These are phyloP conservation scores for Cryptosporidium sp. DNA, from an alignment of 169 alveolate species.

Conservation along the genomic window DNA sequence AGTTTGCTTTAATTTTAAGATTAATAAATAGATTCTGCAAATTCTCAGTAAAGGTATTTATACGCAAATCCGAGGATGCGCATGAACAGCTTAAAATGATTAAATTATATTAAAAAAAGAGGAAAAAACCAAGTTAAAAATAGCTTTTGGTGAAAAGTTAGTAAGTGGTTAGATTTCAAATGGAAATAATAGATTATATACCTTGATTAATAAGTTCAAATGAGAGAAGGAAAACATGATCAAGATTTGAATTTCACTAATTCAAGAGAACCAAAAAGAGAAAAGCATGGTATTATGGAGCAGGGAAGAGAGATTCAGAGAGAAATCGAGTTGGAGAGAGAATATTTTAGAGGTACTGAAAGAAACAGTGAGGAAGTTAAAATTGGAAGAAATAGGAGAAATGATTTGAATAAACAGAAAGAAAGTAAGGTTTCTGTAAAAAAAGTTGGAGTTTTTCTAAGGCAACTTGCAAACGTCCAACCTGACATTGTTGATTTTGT, in stretches of 20 bases:
- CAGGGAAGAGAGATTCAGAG: not conserved
- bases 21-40: slow-evolving; percentile 4
- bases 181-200: not conserved
- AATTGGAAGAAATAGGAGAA: not conserved
- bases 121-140: not conserved
- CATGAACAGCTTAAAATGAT: not conserved
- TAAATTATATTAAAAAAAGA: too few relatives aligned
- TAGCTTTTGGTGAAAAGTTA: not conserved
- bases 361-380: not conserved
- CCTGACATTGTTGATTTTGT: slow-evolving; percentile 73
- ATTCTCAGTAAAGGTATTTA: not conserved
- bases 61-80: slow-evolving; percentile 30
- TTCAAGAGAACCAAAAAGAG: not conserved
- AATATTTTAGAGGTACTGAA: not conserved
- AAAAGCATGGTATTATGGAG: not conserved
- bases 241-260: not conserved
- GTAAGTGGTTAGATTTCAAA: not conserved
- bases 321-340: slow-evolving; percentile 13
- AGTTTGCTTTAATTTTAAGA: not conserved
- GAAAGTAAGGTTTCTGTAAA: slow-evolving; percentile 10
- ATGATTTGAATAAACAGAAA: not conserved
- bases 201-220: not conserved
- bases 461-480: slow-evolving; percentile 65
- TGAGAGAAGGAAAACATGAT: slow-evolving; percentile 14
- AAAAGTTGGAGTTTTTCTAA: slow-evolving; percentile 33